Evolutionary conservation across 1,284 basidiomycete species (phyloP).

Genomic region (Leccinum pallidistipes): DNA sequence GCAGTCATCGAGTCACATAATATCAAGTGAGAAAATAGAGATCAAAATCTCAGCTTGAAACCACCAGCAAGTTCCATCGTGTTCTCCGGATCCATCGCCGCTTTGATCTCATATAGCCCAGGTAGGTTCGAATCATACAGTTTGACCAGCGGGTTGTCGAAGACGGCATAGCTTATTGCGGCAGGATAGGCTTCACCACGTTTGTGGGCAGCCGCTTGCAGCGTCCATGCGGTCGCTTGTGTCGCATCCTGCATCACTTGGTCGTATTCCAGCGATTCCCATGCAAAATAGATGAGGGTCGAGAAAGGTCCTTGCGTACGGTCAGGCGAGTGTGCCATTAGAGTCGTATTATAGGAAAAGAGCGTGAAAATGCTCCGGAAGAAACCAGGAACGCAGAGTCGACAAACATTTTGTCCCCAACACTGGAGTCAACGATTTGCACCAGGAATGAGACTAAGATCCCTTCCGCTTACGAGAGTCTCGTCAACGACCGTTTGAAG

Average conservation of each 20-base stretch:
- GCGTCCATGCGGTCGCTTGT: constrained; percentile 36
- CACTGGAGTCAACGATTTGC: background rate
- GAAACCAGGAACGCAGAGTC: constrained; percentile 33
- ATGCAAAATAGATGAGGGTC: constrained; percentile 49
- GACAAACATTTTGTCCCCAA: background rate
- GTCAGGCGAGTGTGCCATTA: constrained; percentile 48
- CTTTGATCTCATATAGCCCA: constrained; percentile 40
- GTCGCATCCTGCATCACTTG: constrained; percentile 40
- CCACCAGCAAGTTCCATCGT: constrained; percentile 56
- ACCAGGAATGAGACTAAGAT: background rate
- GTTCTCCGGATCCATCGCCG: constrained; percentile 44
- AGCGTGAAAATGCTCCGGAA: constrained; percentile 53
- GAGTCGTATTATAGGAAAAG: constrained; percentile 12
- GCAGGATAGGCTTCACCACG: background rate
- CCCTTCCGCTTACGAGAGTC: background rate
- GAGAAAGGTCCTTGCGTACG: constrained; percentile 42
- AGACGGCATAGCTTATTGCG: constrained; percentile 50
- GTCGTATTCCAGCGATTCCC: constrained; percentile 39
- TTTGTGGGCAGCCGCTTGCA: constrained; percentile 19
- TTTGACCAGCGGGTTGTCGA: constrained; percentile 39
- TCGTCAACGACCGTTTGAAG: constrained; percentile 10
- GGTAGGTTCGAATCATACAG: constrained; percentile 29
- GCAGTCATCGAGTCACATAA: background rate
- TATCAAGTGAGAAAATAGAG: background rate
- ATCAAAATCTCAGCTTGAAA: constrained; percentile 22